Evolutionary conservation across 148 eudicot genomes (phyloP).

Genomic region (Rhododendron ovatum): DNA sequence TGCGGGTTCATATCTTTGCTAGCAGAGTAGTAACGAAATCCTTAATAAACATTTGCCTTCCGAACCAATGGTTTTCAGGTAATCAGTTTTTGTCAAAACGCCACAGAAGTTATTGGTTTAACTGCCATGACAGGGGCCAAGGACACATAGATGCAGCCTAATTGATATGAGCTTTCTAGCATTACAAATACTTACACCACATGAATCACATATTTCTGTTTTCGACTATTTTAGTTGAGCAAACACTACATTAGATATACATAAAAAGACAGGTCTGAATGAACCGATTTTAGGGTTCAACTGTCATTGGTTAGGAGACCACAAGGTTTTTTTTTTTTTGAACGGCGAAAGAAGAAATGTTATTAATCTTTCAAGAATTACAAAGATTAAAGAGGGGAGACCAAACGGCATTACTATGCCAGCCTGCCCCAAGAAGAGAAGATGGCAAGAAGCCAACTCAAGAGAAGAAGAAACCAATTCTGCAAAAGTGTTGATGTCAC

Average conservation of each 20-base stretch:
- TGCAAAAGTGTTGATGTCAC: neutral
- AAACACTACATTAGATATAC: neutral
- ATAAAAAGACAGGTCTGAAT: neutral
- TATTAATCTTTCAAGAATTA: no score
- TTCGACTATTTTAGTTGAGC: neutral
- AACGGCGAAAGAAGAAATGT: no score
- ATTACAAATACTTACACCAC: neutral
- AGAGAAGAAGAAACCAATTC: no score
- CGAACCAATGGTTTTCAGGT: neutral
- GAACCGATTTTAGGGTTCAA: neutral
- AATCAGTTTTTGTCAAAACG: neutral
- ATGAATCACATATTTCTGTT: neutral
- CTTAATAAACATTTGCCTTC: neutral
- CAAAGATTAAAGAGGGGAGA: no score
- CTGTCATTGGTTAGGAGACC: neutral
- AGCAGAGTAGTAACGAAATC: neutral
- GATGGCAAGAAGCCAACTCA: no score
- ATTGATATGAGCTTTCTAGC: neutral
- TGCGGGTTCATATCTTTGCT: neutral
- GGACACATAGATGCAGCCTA: neutral
- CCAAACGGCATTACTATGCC: no score
- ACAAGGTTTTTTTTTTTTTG: neutral
- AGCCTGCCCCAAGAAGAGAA: no score
- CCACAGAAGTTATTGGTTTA: neutral
- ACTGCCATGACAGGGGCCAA: neutral